Conservation (phyloP, 306 rosid genomes). For the Rubus idaeus region DNA sequence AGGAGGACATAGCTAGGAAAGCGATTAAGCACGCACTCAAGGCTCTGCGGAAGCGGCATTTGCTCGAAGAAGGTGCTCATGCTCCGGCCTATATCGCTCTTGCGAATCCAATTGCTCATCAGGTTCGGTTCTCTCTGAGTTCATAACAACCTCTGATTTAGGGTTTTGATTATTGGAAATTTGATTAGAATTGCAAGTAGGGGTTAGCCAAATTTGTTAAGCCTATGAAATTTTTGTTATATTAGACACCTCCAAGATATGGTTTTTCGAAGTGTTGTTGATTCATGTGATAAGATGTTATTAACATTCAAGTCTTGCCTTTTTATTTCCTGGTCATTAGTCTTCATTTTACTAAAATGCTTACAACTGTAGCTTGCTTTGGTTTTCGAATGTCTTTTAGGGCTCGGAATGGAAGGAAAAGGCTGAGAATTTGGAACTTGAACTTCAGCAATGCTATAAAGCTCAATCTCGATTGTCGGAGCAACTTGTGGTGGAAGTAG, state of each 20-base stretch:
- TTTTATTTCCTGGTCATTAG: not conserved
- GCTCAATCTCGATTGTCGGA: conserved; percentile 89
- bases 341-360: not conserved
- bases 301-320: too few species aligned
- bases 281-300: too few species aligned
- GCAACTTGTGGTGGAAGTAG: conserved; percentile 96
- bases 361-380: not conserved
- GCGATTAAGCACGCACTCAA: conserved; percentile 82
- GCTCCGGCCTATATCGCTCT: conserved; percentile 79
- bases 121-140: conserved; percentile 37
- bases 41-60: conserved; percentile 83
- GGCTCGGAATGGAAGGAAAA: conserved; percentile 99
- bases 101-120: conserved; percentile 62
- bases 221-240: not conserved
- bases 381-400: conserved; percentile 36
- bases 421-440: conserved; percentile 72
- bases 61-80: conserved; percentile 96
- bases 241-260: not conserved
- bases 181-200: not conserved
- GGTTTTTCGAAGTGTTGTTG: too few species aligned
- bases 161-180: conserved; percentile 6
- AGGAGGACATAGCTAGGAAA: conserved; percentile 44
- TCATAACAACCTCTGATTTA: not conserved
- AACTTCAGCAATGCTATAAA: conserved; percentile 95
- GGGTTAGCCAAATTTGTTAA: not conserved